Evolutionary conservation across 1,139 yeast species (phyloP).

Genomic region (Blastobotrys persicus): DNA sequence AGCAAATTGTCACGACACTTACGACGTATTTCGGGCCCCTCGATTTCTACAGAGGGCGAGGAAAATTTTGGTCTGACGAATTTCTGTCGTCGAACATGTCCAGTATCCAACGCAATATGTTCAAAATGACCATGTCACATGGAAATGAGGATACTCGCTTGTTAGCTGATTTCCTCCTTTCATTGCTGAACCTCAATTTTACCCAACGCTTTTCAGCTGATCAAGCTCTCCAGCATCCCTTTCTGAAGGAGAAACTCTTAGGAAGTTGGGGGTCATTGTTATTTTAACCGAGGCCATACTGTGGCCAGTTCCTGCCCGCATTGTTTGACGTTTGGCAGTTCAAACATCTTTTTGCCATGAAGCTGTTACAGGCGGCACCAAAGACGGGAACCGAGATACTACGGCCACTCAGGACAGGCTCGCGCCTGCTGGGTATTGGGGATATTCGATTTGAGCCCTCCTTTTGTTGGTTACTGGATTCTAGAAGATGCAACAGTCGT

Average conservation of each 20-base stretch:
- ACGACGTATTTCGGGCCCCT: conserved; percentile 25
- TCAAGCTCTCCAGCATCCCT: conserved; percentile 65
- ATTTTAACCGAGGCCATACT: not conserved
- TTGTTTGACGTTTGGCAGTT: too few species aligned
- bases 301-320: not conserved
- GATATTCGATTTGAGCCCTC: too few species aligned
- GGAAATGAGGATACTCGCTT: conserved; percentile 10
- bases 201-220: conserved; percentile 76
- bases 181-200: conserved; percentile 67
- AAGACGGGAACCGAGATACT: too few species aligned
- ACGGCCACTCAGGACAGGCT: too few species aligned
- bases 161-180: conserved; percentile 19
- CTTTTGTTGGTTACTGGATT: too few species aligned
- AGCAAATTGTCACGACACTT: conserved; percentile 18
- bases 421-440: too few species aligned
- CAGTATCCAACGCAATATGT: conserved; percentile 8
- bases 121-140: conserved; percentile 12
- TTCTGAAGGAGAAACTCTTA: conserved; percentile 16
- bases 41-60: conserved; percentile 22
- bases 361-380: too few species aligned
- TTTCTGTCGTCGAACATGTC: conserved; percentile 10
- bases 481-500: too few species aligned
- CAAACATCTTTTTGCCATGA: too few species aligned
- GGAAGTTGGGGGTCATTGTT: conserved; percentile 10
- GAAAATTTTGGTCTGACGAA: conserved; percentile 22